Evolutionary conservation across 495 filamentous ascomycete species (phyloP).

Genomic region (Neurospora tetraspora): DNA sequence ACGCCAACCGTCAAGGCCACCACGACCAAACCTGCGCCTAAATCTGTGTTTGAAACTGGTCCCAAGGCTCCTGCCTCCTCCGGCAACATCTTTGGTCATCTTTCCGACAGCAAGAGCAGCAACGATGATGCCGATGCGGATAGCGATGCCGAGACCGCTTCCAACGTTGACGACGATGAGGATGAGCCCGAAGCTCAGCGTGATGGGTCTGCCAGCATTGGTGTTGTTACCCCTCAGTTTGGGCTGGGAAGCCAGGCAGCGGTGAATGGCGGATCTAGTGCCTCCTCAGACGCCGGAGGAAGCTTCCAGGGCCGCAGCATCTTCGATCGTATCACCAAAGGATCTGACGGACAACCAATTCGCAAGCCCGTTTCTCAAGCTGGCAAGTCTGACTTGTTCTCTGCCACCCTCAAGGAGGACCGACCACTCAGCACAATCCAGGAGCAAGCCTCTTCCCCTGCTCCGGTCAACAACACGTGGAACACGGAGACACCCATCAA

Average conservation of each 20-base stretch:
- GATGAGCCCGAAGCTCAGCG: slow-evolving; percentile 18
- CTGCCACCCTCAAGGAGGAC: slow-evolving; percentile 21
- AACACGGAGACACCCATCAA: slow-evolving; percentile 28
- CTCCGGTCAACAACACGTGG: slow-evolving; percentile 40
- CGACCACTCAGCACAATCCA: slow-evolving; percentile 23
- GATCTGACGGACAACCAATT: slow-evolving; percentile 38
- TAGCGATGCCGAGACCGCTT: slow-evolving; percentile 33
- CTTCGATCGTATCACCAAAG: slow-evolving; percentile 48
- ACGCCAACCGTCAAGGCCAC: slow-evolving; percentile 5
- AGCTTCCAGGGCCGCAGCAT: slow-evolving; percentile 38
- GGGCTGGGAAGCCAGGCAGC: slow-evolving; percentile 13
- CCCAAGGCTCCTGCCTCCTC: slow-evolving; percentile 13
- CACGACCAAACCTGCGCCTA: slow-evolving; percentile 11
- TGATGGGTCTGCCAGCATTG: slow-evolving; percentile 17
- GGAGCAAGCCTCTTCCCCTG: slow-evolving; percentile 22
- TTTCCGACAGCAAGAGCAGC: slow-evolving; percentile 44
- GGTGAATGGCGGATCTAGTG: slow-evolving; percentile 16
- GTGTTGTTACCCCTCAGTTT: slow-evolving; percentile 26
- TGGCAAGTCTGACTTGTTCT: slow-evolving; percentile 15
- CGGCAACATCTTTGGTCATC: slow-evolving; percentile 52
- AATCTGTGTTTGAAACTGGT: slow-evolving; percentile 18
- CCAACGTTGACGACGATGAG: slow-evolving; percentile 31
- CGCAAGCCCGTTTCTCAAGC: slow-evolving; percentile 19
- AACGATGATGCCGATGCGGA: slow-evolving; percentile 37
- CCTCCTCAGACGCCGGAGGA: slow-evolving; percentile 27